A percentile compares a stretch with the other conserved stretches of the same genome.
phyloP scores from a whole-genome alignment of 2,329 filamentous ascomycete genomes.

The Fusarium odoratissimum region DNA sequence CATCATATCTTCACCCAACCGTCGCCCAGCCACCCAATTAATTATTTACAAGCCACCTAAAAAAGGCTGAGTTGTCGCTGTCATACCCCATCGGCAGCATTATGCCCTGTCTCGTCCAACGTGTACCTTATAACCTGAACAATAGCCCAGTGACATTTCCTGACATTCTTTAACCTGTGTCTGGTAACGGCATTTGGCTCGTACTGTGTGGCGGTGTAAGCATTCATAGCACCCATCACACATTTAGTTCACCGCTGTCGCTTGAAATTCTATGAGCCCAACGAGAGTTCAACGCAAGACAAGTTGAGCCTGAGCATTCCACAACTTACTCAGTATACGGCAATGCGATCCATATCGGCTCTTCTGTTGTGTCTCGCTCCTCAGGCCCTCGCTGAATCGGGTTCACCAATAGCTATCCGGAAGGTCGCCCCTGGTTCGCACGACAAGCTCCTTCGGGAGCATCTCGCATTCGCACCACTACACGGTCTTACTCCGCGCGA shows the following conservation, averaged over 20 bases:
- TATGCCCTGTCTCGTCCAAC: slow-evolving; percentile 3
- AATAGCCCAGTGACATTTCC: background rate
- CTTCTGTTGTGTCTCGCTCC: slow-evolving; percentile 59
- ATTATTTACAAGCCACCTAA: slow-evolving; percentile 38
- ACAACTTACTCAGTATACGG: background rate
- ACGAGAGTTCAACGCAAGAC: background rate
- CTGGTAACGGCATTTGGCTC: slow-evolving; percentile 9
- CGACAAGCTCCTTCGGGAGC: slow-evolving; percentile 79
- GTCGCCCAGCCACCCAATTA: slow-evolving; percentile 46
- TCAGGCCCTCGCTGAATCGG: slow-evolving; percentile 49
- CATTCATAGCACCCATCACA: background rate
- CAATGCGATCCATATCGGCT: slow-evolving; percentile 55
- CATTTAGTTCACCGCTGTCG: slow-evolving; percentile 20
- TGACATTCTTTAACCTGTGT: background rate
- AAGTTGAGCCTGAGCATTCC: background rate
- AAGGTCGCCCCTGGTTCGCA: slow-evolving; percentile 78
- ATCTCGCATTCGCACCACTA: slow-evolving; percentile 63
- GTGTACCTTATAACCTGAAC: slow-evolving; percentile 1
- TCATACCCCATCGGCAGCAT: slow-evolving; percentile 34
- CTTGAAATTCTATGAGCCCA: background rate
- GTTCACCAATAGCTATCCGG: slow-evolving; percentile 70
- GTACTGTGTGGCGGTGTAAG: slow-evolving; percentile 26
- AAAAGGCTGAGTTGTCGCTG: slow-evolving; percentile 29
- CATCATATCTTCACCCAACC: slow-evolving; percentile 15
- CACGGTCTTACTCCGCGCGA: slow-evolving; percentile 45